Percentiles rank a stretch among this genome's conserved stretches.
These are phyloP conservation scores for Dichotomopilus funicola DNA, from an alignment of 2,329 filamentous ascomycete species.

Conservation along the genomic window DNA sequence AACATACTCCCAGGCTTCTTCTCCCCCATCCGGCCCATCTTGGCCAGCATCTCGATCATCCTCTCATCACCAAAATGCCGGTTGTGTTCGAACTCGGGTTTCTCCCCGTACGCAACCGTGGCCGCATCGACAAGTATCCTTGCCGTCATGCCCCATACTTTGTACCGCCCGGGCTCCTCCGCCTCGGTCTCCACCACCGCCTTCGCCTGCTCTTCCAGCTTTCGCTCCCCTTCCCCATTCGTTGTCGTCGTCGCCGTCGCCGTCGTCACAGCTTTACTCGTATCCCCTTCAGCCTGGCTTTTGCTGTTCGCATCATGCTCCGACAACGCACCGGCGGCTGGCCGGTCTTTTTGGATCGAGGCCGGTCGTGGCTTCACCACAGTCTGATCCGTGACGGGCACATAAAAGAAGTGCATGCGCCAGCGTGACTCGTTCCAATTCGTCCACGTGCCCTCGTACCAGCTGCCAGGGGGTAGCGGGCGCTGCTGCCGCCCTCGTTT, in stretches of 20 bases:
- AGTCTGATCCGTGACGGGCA: conserved; percentile 66
- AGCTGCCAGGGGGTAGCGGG: conserved; percentile 49
- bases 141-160: conserved; percentile 94
- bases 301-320: conserved; percentile 24
- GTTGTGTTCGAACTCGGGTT: conserved; percentile 76
- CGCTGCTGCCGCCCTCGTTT: background rate
- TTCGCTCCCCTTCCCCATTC: conserved; percentile 3
- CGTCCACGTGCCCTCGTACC: conserved; percentile 83
- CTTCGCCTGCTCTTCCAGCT: conserved; percentile 27
- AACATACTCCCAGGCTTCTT: conserved; percentile 34
- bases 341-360: conserved; percentile 29
- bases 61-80: conserved; percentile 45
- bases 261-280: conserved; percentile 9
- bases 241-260: conserved; percentile 3
- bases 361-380: conserved; percentile 50
- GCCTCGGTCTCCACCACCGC: conserved; percentile 27
- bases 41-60: conserved; percentile 41
- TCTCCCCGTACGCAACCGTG: conserved; percentile 70
- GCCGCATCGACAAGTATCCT: conserved; percentile 84
- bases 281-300: no score
- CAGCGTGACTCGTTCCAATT: conserved; percentile 73
- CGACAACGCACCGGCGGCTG: conserved; percentile 34
- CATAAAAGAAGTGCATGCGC: conserved; percentile 87
- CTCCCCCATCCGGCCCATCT: conserved; percentile 39
- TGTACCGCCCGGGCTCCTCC: conserved; percentile 54